Evolutionary conservation across 2,329 filamentous ascomycete genomes (phyloP).

Genomic region (Colletotrichum spinosum): DNA sequence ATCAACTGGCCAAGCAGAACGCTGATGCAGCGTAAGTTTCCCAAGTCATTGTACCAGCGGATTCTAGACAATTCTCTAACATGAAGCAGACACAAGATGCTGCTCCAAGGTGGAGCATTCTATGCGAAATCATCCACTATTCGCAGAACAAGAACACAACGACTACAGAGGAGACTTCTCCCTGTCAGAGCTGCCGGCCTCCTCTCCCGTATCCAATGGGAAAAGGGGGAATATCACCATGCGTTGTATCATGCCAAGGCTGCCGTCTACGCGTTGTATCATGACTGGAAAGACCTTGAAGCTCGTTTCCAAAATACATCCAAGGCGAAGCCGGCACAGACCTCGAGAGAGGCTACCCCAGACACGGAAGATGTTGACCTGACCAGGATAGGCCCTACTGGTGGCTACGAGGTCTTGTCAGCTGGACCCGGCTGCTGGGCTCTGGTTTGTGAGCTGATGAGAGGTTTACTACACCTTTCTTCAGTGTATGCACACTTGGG

Average conservation of each 20-base stretch:
- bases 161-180: conserved; percentile 57
- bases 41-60: not conserved
- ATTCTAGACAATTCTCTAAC: conserved; percentile 12
- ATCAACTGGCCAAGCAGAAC: conserved; percentile 75
- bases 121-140: conserved; percentile 33
- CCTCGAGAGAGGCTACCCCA: conserved; percentile 12
- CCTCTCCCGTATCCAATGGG: conserved; percentile 74
- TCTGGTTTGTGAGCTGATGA: conserved; percentile 79
- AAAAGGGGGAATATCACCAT: conserved; percentile 68
- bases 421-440: conserved; percentile 78
- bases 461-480: conserved; percentile 79
- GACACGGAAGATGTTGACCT: conserved; percentile 22
- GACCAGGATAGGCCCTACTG: conserved; percentile 26
- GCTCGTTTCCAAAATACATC: conserved; percentile 39
- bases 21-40: conserved; percentile 67
- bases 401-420: conserved; percentile 51
- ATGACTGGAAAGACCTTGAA: conserved; percentile 67
- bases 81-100: conserved; percentile 25
- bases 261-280: conserved; percentile 66
- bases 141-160: conserved; percentile 17
- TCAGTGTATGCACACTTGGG: conserved; percentile 85
- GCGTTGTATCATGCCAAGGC: conserved; percentile 69
- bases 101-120: conserved; percentile 22
- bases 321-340: conserved; percentile 36
- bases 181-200: conserved; percentile 72